A percentile compares a stretch with the other conserved stretches of the same genome.
phyloP scores from a whole-genome alignment of 768 basidiomycete genomes.

The Rubroboletus satanas region DNA sequence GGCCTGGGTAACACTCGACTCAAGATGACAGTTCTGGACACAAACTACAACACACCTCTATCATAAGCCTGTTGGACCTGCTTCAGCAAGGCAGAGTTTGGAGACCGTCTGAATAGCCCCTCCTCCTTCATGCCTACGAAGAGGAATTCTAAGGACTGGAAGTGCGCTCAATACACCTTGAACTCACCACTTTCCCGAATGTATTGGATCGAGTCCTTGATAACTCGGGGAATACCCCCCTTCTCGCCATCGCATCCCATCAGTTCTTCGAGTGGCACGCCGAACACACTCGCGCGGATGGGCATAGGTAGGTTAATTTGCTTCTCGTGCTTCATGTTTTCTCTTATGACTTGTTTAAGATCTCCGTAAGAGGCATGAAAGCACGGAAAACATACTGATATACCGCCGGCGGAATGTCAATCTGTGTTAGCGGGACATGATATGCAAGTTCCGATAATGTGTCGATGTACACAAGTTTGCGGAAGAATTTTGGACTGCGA shows the following conservation, averaged over 20 bases:
- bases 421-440: slow-evolving; percentile 80
- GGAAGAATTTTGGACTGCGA: slow-evolving; percentile 83
- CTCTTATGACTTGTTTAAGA: slow-evolving; percentile 41
- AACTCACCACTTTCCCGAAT: slow-evolving; percentile 53
- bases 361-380: neutral
- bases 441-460: slow-evolving; percentile 76
- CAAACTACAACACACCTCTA: slow-evolving; percentile 45
- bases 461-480: slow-evolving; percentile 71
- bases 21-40: neutral
- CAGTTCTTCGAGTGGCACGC: slow-evolving; percentile 74
- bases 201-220: slow-evolving; percentile 71
- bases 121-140: slow-evolving; percentile 57
- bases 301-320: slow-evolving; percentile 65
- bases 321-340: slow-evolving; percentile 72
- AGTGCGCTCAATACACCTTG: neutral
- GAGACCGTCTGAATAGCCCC: slow-evolving; percentile 81
- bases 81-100: slow-evolving; percentile 61
- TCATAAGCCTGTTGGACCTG: slow-evolving; percentile 85
- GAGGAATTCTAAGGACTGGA: neutral
- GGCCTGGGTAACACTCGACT: slow-evolving; percentile 40
- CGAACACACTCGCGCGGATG: slow-evolving; percentile 63
- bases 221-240: slow-evolving; percentile 74
- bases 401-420: slow-evolving; percentile 78
- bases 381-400: slow-evolving; percentile 59
- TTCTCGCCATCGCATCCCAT: slow-evolving; percentile 86